phyloP scores from a whole-genome alignment of 805 yeast species.

The Tetrapisispora fleetii region DNA sequence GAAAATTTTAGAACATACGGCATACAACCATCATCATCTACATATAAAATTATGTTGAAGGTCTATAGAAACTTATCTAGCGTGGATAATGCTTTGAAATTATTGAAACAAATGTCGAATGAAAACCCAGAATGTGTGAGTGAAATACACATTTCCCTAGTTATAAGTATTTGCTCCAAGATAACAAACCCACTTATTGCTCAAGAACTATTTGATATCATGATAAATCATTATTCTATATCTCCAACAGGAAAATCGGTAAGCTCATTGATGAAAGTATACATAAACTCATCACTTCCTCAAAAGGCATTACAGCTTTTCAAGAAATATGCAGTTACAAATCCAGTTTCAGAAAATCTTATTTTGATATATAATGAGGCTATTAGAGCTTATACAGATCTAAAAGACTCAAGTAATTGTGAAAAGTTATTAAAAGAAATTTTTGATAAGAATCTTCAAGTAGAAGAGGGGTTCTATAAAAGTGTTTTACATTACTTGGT shows the following conservation, averaged over 20 bases:
- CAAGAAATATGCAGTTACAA: constrained; percentile 9
- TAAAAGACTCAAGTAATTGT: constrained; percentile 10
- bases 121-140: constrained; percentile 8
- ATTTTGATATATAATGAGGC: constrained; percentile 18
- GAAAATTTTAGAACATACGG: constrained; percentile 24
- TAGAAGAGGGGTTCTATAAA: constrained; percentile 19
- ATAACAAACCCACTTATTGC: constrained; percentile 22
- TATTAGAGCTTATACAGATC: constrained; percentile 14
- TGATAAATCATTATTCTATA: constrained; percentile 23
- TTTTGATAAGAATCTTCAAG: constrained; percentile 5
- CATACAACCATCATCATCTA: constrained; percentile 18
- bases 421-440: constrained; percentile 13
- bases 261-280: constrained; percentile 22
- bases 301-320: constrained; percentile 16
- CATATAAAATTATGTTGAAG: constrained; percentile 23
- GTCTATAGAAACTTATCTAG: constrained; percentile 19
- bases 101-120: constrained; percentile 23
- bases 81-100: constrained; percentile 25
- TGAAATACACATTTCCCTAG: constrained; percentile 20
- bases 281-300: constrained; percentile 14
- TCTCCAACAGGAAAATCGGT: constrained; percentile 19
- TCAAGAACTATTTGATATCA: constrained; percentile 23
- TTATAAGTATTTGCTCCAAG: constrained; percentile 21
- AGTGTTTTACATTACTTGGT: constrained; percentile 15
- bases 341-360: constrained; percentile 1